These are phyloP conservation scores for Salmacisia buchloeana DNA, from an alignment of 1,284 basidiomycete species.

Conservation along the genomic window DNA sequence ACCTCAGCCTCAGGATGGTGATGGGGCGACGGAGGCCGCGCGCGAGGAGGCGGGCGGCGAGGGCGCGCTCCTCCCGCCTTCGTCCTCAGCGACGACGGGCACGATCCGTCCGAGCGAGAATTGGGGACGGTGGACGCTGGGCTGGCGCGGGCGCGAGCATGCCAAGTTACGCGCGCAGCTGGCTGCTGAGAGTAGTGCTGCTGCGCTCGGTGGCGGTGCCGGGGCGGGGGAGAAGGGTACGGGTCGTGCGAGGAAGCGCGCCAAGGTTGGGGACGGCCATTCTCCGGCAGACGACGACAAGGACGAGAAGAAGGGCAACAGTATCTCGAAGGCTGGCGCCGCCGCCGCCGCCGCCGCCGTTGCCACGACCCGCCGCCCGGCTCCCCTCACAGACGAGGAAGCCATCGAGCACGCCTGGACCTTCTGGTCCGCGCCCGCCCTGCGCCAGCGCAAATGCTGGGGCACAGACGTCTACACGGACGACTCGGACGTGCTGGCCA, in stretches of 20 bases:
- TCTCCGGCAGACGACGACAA: neutral
- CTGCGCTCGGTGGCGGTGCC: neutral
- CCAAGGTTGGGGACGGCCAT: no score
- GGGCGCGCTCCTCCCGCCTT: no score
- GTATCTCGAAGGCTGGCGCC: neutral
- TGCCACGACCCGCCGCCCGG: neutral
- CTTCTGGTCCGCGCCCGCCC: slow-evolving; percentile 39
- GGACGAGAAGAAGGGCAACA: neutral
- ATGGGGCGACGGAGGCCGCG: no score
- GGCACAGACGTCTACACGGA: slow-evolving; percentile 62
- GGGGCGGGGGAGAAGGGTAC: neutral
- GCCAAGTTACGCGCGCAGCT: slow-evolving; percentile 12
- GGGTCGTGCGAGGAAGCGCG: no score
- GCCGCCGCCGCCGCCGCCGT: neutral
- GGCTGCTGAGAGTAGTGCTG: neutral
- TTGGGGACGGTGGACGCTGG: slow-evolving; percentile 32
- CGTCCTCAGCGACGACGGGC: neutral
- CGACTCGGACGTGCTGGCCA: slow-evolving; percentile 57
- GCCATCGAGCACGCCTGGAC: slow-evolving; percentile 21
- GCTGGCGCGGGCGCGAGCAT: slow-evolving; percentile 45
- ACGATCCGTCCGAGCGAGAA: neutral
- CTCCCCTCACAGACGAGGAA: neutral
- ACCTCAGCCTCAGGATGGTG: no score
- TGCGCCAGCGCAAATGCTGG: slow-evolving; percentile 53
- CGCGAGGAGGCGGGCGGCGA: no score